Base-by-base conservation (phyloP, 345 rosid species). In the Odontarrhena argentea region DNA sequence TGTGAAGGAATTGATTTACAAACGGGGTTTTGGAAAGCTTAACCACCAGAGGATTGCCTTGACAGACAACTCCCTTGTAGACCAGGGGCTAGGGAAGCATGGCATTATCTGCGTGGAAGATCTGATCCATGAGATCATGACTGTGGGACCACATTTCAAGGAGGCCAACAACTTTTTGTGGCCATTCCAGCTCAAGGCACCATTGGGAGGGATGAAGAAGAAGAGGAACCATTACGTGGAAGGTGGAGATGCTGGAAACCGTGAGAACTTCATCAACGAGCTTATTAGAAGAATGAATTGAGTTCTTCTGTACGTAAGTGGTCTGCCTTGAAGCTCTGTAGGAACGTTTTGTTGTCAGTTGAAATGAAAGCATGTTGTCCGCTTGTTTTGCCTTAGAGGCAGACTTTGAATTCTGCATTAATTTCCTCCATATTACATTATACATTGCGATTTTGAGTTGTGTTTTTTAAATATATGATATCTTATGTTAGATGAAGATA, bases 201-300 rank as follows among this genome's bases (percentile, higher is more conserved):
- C 95, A 4, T 56, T 82, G 61, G 87, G 88, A 48, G 94, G 94
- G 43, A 43, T 87, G 81, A 79, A 87, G 81, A 85, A 85, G 83
- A 87, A 87, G 75, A 83, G 90, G 49, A 87, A 85, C 67, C 90
- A 87, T 59, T 85, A 85, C 32, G 86, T 87, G 32, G 87, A 85
- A 69, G 85, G 96, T 1, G 96, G 91, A 18, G 96, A 88, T 55
- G 91, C 96, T 0, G 95, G 96, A 43, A 87, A 87, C 70, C 85
- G 92, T 0, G 91, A 89, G 67, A 73, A 81, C 55, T 86, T 72
- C 65, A 84, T 90, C 70, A 89, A 86, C 79, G 57, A 68, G 40
- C 65, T 68, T 22, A 15, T 9, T 69, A 72, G 88, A 63, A 84
- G 92, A 69, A 88, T 88, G 92, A 88, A 88, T 65, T 86, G 78